Conservation (phyloP, 306 rosid genomes). For the Chamaecrista fasciculata region DNA sequence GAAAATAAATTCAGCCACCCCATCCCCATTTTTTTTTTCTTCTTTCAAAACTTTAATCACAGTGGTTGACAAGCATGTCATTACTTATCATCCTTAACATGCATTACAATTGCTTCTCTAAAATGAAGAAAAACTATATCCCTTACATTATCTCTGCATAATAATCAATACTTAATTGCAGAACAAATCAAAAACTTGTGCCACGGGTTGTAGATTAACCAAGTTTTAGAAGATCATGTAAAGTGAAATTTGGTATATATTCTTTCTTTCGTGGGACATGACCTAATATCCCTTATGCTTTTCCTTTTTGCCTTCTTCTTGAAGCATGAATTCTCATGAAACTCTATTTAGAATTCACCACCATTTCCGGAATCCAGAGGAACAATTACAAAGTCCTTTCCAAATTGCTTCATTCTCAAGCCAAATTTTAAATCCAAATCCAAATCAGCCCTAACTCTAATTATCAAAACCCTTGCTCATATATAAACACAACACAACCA, state of each 20-base stretch:
- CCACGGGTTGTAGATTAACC: constrained; percentile 15
- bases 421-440: constrained; percentile 31
- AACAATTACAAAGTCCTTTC: constrained; percentile 35
- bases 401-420: constrained; percentile 51
- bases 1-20: constrained; percentile 44
- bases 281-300: constrained; percentile 45
- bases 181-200: constrained; percentile 19
- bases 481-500: neutral
- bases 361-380: constrained; percentile 35
- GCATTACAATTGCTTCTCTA: constrained; percentile 17
- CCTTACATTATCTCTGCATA: neutral
- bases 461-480: neutral
- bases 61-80: constrained; percentile 34
- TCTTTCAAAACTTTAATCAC: constrained; percentile 28
- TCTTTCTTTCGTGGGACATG: constrained; percentile 39
- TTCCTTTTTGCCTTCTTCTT: constrained; percentile 25
- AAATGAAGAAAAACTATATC: constrained; percentile 3
- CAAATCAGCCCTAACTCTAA: neutral
- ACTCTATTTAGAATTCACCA: constrained; percentile 26
- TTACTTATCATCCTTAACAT: constrained; percentile 27
- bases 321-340: constrained; percentile 45
- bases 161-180: constrained; percentile 1
- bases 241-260: constrained; percentile 49
- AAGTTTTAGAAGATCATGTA: neutral
- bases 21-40: constrained; percentile 33